phyloP scores from a whole-genome alignment of 106 monocot genomes.

The Acorus gramineus region DNA sequence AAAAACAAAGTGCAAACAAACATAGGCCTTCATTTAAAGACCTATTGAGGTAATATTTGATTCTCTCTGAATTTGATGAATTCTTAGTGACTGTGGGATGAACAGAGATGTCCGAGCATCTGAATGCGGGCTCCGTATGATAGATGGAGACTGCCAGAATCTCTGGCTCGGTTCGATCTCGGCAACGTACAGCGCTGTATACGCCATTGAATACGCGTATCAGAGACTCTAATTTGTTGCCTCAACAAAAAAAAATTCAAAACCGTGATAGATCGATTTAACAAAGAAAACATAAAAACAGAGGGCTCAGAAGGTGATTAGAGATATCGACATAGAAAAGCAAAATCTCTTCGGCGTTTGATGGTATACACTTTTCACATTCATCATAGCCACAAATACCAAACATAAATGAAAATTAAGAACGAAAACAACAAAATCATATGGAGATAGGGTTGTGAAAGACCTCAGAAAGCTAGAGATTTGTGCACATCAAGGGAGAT shows the following conservation, averaged over 20 bases:
- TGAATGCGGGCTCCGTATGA: conserved; percentile 2
- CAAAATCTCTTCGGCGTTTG: conserved; percentile 4
- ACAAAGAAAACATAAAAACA: not conserved
- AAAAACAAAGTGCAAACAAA: no score
- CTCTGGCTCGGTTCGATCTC: conserved; percentile 7
- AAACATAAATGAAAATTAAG: not conserved
- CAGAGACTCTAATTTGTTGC: conserved; percentile 24
- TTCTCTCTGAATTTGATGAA: no score
- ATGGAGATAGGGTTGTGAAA: not conserved
- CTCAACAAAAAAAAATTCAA: not conserved
- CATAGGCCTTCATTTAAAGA: no score
- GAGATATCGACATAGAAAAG: conserved; percentile 2
- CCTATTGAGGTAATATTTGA: no score
- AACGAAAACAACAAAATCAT: not conserved
- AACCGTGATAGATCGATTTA: not conserved
- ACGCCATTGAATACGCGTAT: conserved; percentile 8
- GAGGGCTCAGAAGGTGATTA: conserved; percentile 5
- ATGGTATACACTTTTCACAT: conserved; percentile 5
- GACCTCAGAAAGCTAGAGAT: conserved; percentile 2
- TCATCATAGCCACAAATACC: conserved; percentile 5
- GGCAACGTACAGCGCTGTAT: conserved; percentile 22
- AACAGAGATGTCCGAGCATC: conserved; percentile 6
- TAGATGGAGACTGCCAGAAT: conserved; percentile 9
- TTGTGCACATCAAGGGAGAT: not conserved
- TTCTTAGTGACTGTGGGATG: no score